These are phyloP conservation scores for Elongisporangium prolatum DNA, from an alignment of 352 stramenopile species.

Conservation along the genomic window DNA sequence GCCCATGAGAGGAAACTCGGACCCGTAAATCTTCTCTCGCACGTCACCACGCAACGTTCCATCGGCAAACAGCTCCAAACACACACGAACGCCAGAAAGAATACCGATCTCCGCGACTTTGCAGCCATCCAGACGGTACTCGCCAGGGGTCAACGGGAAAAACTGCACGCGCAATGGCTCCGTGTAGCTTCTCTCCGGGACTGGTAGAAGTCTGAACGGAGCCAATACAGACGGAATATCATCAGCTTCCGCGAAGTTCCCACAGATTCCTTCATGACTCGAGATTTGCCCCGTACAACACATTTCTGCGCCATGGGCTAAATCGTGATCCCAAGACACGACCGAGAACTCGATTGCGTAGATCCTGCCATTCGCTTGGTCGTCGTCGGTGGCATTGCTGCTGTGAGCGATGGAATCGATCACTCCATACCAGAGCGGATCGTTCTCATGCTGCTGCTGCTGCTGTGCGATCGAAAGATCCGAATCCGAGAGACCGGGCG, in stretches of 20 bases:
- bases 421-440: background rate
- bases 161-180: slow-evolving; percentile 21
- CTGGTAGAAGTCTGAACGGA: background rate
- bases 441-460: background rate
- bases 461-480: background rate
- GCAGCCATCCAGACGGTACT: slow-evolving; percentile 41
- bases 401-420: background rate
- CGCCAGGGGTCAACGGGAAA: slow-evolving; percentile 40
- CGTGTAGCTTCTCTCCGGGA: background rate
- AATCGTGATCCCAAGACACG: background rate
- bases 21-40: slow-evolving; percentile 22
- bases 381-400: background rate
- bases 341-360: background rate
- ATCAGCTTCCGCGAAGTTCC: background rate
- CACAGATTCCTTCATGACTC: background rate
- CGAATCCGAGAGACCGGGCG: no score
- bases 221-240: background rate
- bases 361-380: background rate
- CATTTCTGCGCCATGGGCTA: background rate
- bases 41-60: slow-evolving; percentile 37
- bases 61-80: slow-evolving; percentile 28
- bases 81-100: slow-evolving; percentile 46
- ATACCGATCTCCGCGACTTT: slow-evolving; percentile 53
- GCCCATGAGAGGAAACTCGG: slow-evolving; percentile 30
- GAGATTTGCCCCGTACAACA: background rate